Evolutionary conservation across 768 basidiomycete genomes (phyloP).

Genomic region (Psilocybe azurescens): DNA sequence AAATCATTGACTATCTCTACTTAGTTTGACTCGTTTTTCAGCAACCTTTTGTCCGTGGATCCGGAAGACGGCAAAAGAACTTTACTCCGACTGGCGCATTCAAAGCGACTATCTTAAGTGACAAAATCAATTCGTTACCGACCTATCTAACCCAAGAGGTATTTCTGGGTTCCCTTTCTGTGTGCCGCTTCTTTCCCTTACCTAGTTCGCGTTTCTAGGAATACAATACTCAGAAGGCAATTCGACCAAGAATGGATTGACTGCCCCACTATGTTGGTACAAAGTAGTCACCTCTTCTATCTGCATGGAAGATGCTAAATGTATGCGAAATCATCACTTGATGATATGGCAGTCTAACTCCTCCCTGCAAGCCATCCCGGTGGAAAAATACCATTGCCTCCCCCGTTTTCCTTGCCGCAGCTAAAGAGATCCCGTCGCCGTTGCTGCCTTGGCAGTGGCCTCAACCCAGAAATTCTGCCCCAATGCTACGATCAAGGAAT

Average conservation of each 20-base stretch:
- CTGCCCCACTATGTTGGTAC: conserved; percentile 41
- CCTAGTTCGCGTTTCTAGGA: conserved; percentile 26
- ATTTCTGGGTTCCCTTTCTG: neutral
- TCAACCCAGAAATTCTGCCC: conserved; percentile 22
- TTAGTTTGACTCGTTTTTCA: conserved; percentile 46
- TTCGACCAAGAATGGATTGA: conserved; percentile 32
- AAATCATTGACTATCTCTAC: neutral
- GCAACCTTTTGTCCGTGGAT: conserved; percentile 30
- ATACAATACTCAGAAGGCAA: conserved; percentile 17
- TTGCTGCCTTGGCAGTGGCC: conserved; percentile 20
- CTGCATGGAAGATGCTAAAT: conserved; percentile 36
- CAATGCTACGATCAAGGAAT: conserved; percentile 34
- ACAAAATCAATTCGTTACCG: neutral
- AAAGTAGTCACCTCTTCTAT: conserved; percentile 25
- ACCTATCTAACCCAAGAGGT: conserved; percentile 13
- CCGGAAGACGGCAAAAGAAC: conserved; percentile 8
- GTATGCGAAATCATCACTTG: conserved; percentile 20
- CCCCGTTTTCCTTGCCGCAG: conserved; percentile 41
- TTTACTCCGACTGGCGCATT: conserved; percentile 19
- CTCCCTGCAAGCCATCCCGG: conserved; percentile 23
- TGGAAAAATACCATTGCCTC: conserved; percentile 32
- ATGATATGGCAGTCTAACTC: neutral
- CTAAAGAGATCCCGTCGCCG: conserved; percentile 35
- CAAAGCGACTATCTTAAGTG: conserved; percentile 14
- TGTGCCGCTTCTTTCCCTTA: neutral